A percentile compares a stretch with the other conserved stretches of the same genome.
Evolutionary conservation across 805 yeast species (phyloP).

Genomic region (Torulaspora microellipsoides): DNA sequence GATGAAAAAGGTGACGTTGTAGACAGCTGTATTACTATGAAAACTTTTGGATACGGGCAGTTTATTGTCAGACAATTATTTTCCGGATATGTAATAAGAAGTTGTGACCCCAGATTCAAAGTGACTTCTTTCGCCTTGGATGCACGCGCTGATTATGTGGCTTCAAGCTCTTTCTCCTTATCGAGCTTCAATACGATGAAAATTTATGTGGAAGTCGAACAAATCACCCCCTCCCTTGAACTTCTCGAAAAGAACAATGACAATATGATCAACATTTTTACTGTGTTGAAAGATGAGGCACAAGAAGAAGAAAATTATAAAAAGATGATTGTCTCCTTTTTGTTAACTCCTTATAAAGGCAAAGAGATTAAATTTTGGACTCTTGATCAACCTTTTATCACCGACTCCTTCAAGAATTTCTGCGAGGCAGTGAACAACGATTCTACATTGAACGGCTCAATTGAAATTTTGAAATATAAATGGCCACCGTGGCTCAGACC

Average conservation of each 20-base stretch:
- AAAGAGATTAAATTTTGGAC: conserved; percentile 72
- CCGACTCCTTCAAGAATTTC: conserved; percentile 44
- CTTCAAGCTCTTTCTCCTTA: conserved; percentile 14
- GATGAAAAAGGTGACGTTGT: conserved; percentile 17
- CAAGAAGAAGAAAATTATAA: conserved; percentile 16
- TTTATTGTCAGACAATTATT: conserved; percentile 31
- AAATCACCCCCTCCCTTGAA: neutral
- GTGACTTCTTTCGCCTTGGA: conserved; percentile 23
- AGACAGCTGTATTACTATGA: conserved; percentile 68
- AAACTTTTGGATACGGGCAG: conserved; percentile 80
- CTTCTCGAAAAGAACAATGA: neutral
- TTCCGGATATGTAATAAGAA: conserved; percentile 12
- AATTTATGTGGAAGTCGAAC: conserved; percentile 19
- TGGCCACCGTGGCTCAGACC: conserved; percentile 91
- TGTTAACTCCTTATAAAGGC: neutral
- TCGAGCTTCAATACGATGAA: conserved; percentile 17
- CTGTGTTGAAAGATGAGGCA: conserved; percentile 15
- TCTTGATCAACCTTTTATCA: conserved; percentile 59
- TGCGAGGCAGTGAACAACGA: conserved; percentile 40
- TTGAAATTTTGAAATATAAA: conserved; percentile 71
- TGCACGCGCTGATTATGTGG: conserved; percentile 25
- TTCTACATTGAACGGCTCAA: conserved; percentile 4
- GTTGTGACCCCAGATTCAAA: conserved; percentile 21
- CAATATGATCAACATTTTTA: conserved; percentile 19
- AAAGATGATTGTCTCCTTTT: conserved; percentile 16